These are phyloP conservation scores for Rhododendron henanense DNA, from an alignment of 148 eudicot species.

Conservation along the genomic window DNA sequence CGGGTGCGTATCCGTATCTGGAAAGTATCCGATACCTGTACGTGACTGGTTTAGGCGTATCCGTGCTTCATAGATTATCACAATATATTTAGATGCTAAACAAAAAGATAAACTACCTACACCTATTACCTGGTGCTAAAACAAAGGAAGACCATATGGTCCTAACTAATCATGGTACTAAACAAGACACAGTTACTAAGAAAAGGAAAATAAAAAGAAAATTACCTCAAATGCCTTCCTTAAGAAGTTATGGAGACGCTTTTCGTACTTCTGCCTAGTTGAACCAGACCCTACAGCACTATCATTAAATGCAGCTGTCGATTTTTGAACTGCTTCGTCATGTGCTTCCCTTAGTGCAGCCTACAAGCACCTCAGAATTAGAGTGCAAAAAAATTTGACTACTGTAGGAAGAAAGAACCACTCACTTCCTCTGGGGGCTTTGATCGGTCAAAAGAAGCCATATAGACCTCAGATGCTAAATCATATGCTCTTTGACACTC, in stretches of 20 bases:
- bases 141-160: neutral
- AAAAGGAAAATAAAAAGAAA: neutral
- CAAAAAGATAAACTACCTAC: neutral
- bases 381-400: constrained; percentile 9
- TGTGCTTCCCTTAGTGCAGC: constrained; percentile 85
- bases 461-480: constrained; percentile 69
- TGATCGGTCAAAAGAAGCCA: constrained; percentile 83
- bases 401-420: constrained; percentile 8
- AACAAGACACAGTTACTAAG: neutral
- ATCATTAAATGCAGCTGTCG: constrained; percentile 58
- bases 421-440: constrained; percentile 97
- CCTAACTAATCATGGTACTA: neutral
- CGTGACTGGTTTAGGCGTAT: too few species aligned
- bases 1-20: too few species aligned
- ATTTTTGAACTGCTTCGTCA: constrained; percentile 69
- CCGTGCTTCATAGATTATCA: too few species aligned
- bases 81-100: neutral
- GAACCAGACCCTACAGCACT: constrained; percentile 88
- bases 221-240: constrained; percentile 88
- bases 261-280: constrained; percentile 82
- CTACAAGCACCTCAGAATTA: constrained; percentile 34
- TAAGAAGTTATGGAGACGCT: constrained; percentile 63
- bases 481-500: constrained; percentile 95
- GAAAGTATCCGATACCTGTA: too few species aligned
- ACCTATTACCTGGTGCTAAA: neutral